Percentiles rank a stretch among this genome's conserved stretches.
phyloP scores from a whole-genome alignment of 768 basidiomycete species.

The Rhizopogon rudus region DNA sequence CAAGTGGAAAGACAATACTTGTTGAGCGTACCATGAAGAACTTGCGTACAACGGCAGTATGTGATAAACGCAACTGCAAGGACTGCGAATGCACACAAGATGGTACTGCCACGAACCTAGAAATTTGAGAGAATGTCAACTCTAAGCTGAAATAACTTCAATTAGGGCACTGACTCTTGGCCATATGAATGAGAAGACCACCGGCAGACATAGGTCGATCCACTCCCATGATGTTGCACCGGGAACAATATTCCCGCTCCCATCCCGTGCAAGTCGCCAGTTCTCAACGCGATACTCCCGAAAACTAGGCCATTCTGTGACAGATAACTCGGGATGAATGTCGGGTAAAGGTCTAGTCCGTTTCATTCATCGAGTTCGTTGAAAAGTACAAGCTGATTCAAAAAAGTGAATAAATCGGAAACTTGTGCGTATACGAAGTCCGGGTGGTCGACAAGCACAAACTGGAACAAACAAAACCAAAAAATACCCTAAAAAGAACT shows the following conservation, averaged over 20 bases:
- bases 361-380: constrained; percentile 29
- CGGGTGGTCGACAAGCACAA: neutral
- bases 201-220: constrained; percentile 31
- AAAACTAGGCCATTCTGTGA: constrained; percentile 41
- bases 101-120: constrained; percentile 13
- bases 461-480: neutral
- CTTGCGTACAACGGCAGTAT: constrained; percentile 35
- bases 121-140: constrained; percentile 9
- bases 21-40: constrained; percentile 41
- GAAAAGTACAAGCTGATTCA: neutral
- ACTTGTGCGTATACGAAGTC: too few species aligned
- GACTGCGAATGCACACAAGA: constrained; percentile 6
- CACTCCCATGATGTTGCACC: constrained; percentile 29
- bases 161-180: constrained; percentile 18
- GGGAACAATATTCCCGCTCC: constrained; percentile 28
- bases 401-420: neutral
- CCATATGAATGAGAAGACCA: constrained; percentile 30
- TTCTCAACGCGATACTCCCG: constrained; percentile 61
- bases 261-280: constrained; percentile 40
- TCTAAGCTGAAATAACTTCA: neutral
- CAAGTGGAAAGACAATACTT: neutral
- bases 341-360: constrained; percentile 31
- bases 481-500: constrained; percentile 17
- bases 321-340: constrained; percentile 47
- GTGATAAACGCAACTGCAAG: constrained; percentile 19